Evolutionary conservation across 129 eudicot species (phyloP), one percentile per base, ranked within the genome.

Genomic region (Tagetes erecta): DNA sequence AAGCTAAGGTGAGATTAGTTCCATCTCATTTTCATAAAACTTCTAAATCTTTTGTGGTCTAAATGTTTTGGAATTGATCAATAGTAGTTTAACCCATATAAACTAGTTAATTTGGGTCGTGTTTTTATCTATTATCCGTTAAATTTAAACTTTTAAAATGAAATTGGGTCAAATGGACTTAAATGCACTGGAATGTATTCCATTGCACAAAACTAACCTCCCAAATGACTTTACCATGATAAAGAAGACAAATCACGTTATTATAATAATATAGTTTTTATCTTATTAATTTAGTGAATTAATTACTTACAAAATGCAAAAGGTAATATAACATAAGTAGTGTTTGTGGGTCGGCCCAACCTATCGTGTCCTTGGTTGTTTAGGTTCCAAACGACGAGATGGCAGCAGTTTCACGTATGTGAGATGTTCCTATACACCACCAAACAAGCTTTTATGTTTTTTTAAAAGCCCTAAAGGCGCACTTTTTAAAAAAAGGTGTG

Each of bases 1-100:
- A 85, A 50, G 76, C 71, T 34, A 83, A 90, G 92, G 96, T 90
- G 74, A 83, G 40, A 64, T 7, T 41, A 39, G 14, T 64, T 53
- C 56, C 59, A 67, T 52, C 33, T 20, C 27, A 55, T 34, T 20
- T 53, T 53, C 10, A 14, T 53, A n/a, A 6, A 0, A 1, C 37
- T 8, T 27, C 27, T 20, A 20, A 20, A 20, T 20, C 36, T 56
- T 58, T 37, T 57, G 4, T 30, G 30, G 50, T 3, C 39, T 71
- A n/a, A 53, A 20, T 53, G 5, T 50, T n/a, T 50, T 50, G 27
- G n/a, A 20, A 13, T 50, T 50, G 27, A 50, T 50, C 20, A 50
- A 3, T 50, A 50, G 27, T 11, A 50, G 56, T 50, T 50, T 27
- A 50, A 49, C 55, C 56, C 27, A 50, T 12, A 3, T 50, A 41